Conservation (phyloP, 768 basidiomycete genomes). For the Lactarius psammicola region DNA sequence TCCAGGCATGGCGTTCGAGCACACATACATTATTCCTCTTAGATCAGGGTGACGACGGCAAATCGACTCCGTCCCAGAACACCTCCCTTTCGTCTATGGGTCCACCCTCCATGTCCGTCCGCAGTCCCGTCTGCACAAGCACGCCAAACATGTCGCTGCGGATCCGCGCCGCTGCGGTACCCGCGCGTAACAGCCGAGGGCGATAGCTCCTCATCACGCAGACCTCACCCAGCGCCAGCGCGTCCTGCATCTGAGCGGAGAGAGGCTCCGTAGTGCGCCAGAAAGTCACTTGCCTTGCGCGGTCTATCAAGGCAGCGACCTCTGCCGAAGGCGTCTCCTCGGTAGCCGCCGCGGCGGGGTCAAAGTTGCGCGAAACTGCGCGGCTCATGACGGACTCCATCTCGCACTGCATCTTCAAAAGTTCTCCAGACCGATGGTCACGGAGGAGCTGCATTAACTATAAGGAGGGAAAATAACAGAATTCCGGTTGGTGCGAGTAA, state of each 20-base stretch:
- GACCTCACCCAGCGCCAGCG: conserved; percentile 7
- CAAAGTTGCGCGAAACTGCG: neutral
- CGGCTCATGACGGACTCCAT: neutral
- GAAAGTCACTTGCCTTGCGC: neutral
- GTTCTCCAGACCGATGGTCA: neutral
- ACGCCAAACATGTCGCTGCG: neutral
- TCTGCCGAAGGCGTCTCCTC: neutral
- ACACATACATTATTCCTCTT: too few relatives aligned
- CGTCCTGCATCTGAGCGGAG: neutral
- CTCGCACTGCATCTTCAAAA: conserved; percentile 3
- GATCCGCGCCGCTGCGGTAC: neutral
- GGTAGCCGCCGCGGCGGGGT: neutral
- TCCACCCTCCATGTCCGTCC: neutral
- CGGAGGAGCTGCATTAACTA: conserved; percentile 9
- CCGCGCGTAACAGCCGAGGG: neutral
- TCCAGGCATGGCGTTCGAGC: too few relatives aligned
- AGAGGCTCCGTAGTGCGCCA: neutral
- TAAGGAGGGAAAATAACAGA: neutral
- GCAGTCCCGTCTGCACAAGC: neutral
- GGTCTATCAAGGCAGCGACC: neutral
- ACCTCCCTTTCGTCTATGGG: neutral
- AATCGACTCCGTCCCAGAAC: conserved; percentile 11
- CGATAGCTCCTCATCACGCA: conserved; percentile 13
- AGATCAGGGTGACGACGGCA: neutral
- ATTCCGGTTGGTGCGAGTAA: neutral